A percentile compares a stretch with the other conserved stretches of the same genome.
Evolutionary conservation across 768 basidiomycete species (phyloP).

Genomic region (Hemileccinum rubropunctum): DNA sequence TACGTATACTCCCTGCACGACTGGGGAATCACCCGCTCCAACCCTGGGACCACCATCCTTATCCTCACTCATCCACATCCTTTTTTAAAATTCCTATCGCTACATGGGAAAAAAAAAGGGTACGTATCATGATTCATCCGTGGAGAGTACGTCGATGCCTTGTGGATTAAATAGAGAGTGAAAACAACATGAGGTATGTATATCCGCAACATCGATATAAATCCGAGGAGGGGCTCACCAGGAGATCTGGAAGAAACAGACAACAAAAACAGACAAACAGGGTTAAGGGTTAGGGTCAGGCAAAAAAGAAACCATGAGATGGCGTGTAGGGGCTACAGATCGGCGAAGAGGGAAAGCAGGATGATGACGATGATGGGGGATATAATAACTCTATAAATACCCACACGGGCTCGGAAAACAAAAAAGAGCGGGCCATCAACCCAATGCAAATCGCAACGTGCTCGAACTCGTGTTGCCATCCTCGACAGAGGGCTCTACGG

Average conservation of each 20-base stretch:
- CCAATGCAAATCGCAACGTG: constrained; percentile 31
- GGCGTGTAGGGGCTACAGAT: neutral
- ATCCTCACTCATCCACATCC: no score
- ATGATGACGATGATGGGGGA: neutral
- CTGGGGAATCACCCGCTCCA: no score
- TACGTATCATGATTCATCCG: neutral
- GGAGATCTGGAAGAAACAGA: no score
- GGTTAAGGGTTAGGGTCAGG: no score
- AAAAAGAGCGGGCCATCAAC: constrained; percentile 9
- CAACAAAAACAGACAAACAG: no score
- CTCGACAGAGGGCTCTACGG: constrained; percentile 16
- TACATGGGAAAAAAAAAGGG: constrained; percentile 4
- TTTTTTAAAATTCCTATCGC: constrained; percentile 16
- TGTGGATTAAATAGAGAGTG: no score
- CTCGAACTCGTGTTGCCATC: constrained; percentile 27
- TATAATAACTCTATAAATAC: constrained; percentile 32
- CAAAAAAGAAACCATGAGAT: neutral
- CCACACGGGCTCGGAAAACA: neutral
- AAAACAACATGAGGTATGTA: no score
- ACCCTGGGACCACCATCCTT: no score
- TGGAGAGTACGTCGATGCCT: no score
- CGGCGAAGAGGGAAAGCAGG: neutral
- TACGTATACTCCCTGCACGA: no score
- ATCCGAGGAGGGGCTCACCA: no score
- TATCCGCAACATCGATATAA: no score